Base-by-base conservation (phyloP, 345 rosid genomes). In the Clausena lansium region DNA sequence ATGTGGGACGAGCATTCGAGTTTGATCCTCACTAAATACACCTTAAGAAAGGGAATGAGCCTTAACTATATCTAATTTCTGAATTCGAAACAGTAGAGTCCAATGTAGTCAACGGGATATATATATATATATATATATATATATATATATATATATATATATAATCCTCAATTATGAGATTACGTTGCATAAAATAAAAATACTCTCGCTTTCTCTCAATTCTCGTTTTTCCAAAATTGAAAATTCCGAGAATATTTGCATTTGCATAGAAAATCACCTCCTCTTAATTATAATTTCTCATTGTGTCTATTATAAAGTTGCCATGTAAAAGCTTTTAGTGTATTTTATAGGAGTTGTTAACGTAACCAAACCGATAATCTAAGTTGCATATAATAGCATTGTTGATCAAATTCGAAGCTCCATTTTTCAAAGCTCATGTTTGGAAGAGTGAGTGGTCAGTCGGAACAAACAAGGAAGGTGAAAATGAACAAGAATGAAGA, bases 401-500 rank as follows among this genome's bases (percentile, higher is more conserved):
- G 33, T 65, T 67, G 78, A 66, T 60, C 71, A 41, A 41, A 13
- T 3, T 41, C 47, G 11, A 62, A 55, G 5, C 25, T 73, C 25
- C 58, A 7, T 64, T 58, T 24, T 60, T 24, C 33, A 30, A 41
- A 47, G 39, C 15, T 79, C 28, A 8, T 14, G 60, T 67, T 33
- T 4, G 67, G 55, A 17, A 38, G 59, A 13, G 19, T 28, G 73
- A 55, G 77, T n/a, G 11, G 19, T 67, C 70, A 36, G 19, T 67
- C 70, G 22, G 41, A n/a, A 11, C 1, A 41, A 41, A 10, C 10
- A 9, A 17, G 55, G 33, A 19, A 38, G 38, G 27, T 7, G 58
- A 77, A 77, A 33, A 91, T 91, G 95, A 88, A 22, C 22, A 65
- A 81, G 86, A 82, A 77, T 17, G 89, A 88, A 63, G 91, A 86